Base-by-base conservation (phyloP, 2,329 filamentous ascomycete genomes). In the Cephalotrichum gorgonifer region DNA sequence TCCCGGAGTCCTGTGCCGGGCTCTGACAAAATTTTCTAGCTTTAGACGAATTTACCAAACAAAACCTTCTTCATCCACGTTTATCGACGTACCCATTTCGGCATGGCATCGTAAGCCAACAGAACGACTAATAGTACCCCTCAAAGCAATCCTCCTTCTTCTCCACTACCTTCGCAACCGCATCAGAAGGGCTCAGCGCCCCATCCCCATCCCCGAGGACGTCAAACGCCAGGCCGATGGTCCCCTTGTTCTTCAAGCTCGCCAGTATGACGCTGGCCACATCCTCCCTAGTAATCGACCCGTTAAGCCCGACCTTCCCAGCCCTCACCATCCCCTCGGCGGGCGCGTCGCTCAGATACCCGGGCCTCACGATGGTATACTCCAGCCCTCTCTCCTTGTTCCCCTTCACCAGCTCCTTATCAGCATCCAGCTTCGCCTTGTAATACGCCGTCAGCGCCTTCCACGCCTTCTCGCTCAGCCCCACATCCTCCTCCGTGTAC, bases 291-390 rank as follows among this genome's bases (percentile, higher is more conserved):
- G 61, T 61, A 33, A 74, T 62, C 47, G 55, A 64, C 0, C 57
- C 55, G 2, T 53, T 56, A 17, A 70, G 47, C 44, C 66, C 64
- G 11, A 70, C 65, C 54, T 65, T 66, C 3, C 72, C 72, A 1
- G 71, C 65, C 7, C 56, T 60, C 5, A 73, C 60, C 31, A 55
- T 66, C 5, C 68, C 70, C 20, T 55, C 64, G 4, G 57, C 63
- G 2, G 58, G 54, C 2, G 67, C 65, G 23, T 70, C 60, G n/a
- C 54, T 63, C 44, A 73, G 55, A 6, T 61, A 59, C 3, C 67
- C 67, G 0, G 69, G 69, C 30, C 70, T 54, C 45, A 73, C 62
- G 50, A 72, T 71, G 8, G 70, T 73, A 57, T 70, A 74, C 25
- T 68, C 63, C 47, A 73, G 54, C 5, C 60, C 61, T 11, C 67